Conservation (phyloP, 2,329 filamentous ascomycete species). For the Fusarium sp. region DNA sequence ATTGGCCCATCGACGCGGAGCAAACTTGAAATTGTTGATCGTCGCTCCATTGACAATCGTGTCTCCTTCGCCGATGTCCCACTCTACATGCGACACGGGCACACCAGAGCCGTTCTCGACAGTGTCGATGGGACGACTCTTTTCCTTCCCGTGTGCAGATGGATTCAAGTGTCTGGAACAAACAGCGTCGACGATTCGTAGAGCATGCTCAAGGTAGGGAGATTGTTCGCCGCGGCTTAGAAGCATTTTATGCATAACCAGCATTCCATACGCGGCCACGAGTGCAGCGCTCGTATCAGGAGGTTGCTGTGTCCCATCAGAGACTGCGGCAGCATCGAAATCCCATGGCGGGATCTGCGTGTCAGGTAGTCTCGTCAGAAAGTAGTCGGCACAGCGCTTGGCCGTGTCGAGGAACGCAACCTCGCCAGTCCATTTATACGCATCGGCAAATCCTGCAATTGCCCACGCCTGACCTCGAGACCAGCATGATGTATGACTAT, state of each 20-base stretch:
- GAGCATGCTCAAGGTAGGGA: slow-evolving; percentile 1
- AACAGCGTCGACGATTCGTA: slow-evolving; percentile 7
- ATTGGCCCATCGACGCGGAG: slow-evolving; percentile 54
- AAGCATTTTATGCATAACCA: slow-evolving; percentile 47
- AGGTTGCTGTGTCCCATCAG: slow-evolving; percentile 31
- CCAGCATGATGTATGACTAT: slow-evolving; percentile 55
- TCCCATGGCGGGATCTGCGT: slow-evolving; percentile 55
- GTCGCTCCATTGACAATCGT: slow-evolving; percentile 55
- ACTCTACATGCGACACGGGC: not conserved
- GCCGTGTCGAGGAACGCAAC: slow-evolving; percentile 53
- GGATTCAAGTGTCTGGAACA: slow-evolving; percentile 37
- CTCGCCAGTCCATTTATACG: slow-evolving; percentile 56
- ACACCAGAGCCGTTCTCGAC: slow-evolving; percentile 32
- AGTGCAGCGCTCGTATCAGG: slow-evolving; percentile 51
- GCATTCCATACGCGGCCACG: slow-evolving; percentile 51
- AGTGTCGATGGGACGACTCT: slow-evolving; percentile 26
- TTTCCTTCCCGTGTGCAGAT: not conserved
- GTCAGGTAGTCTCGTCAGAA: slow-evolving; percentile 46
- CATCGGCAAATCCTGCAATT: slow-evolving; percentile 56
- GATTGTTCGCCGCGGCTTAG: slow-evolving; percentile 26
- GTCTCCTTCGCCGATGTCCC: slow-evolving; percentile 45
- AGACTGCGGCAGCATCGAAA: slow-evolving; percentile 42
- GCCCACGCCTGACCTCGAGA: slow-evolving; percentile 59
- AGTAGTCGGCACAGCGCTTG: slow-evolving; percentile 54
- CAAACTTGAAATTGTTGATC: slow-evolving; percentile 57